Conservation (phyloP, 129 eudicot species). For the Flaveria trinervia region DNA sequence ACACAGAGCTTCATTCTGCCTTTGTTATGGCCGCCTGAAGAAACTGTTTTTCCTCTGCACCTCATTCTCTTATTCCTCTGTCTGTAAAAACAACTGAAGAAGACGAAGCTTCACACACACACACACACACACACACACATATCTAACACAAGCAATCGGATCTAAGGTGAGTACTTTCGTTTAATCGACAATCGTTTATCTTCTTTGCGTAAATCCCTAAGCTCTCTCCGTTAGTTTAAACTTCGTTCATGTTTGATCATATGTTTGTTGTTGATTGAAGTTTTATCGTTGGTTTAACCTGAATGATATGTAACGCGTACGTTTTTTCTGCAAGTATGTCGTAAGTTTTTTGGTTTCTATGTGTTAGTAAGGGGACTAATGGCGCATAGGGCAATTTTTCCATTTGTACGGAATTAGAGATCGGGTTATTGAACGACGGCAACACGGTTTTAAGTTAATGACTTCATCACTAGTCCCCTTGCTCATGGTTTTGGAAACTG, state of each 20-base stretch:
- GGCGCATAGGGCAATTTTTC: background rate
- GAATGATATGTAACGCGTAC: background rate
- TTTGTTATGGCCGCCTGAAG: conserved; percentile 37
- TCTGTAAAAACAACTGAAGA: background rate
- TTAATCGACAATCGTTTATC: conserved; percentile 21
- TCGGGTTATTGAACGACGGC: too few species aligned
- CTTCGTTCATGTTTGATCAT: background rate
- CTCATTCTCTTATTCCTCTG: conserved; percentile 8
- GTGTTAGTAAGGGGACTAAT: background rate
- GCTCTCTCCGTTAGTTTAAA: background rate
- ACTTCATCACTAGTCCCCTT: too few species aligned
- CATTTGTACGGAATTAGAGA: conserved; percentile 1
- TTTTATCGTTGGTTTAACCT: background rate
- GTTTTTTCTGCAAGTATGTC: conserved; percentile 10
- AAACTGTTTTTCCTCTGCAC: conserved; percentile 22
- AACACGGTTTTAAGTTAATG: too few species aligned
- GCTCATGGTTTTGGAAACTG: too few species aligned
- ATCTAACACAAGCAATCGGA: background rate
- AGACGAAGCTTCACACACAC: conserved; percentile 5
- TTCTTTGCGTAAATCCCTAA: background rate
- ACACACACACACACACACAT: background rate
- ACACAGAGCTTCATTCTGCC: conserved; percentile 25
- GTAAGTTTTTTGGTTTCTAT: background rate
- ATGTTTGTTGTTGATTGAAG: background rate
- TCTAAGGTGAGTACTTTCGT: conserved; percentile 21